phyloP scores from a whole-genome alignment of 1,139 yeast species.

The Yamadazyma atlantica region DNA sequence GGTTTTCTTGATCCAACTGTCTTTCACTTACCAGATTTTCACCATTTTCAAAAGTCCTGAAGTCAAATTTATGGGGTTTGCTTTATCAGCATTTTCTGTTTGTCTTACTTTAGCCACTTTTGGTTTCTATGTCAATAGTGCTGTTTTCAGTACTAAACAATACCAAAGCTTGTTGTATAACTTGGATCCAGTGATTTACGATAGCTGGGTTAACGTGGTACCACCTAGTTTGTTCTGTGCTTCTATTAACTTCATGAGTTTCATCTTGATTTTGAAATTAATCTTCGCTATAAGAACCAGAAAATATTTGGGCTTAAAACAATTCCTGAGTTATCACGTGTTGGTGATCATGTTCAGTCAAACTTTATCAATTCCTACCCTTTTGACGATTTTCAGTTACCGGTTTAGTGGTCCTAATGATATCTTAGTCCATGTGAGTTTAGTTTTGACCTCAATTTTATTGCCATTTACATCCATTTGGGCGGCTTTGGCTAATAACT shows the following conservation, averaged over 20 bases:
- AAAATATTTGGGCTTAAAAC: slow-evolving; percentile 72
- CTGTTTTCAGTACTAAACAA: slow-evolving; percentile 16
- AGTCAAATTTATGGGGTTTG: slow-evolving; percentile 34
- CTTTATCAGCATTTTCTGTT: slow-evolving; percentile 40
- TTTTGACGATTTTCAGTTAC: slow-evolving; percentile 59
- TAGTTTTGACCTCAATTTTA: slow-evolving; percentile 51
- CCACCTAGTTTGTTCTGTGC: slow-evolving; percentile 66
- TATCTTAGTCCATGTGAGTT: slow-evolving; percentile 23
- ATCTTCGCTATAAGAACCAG: slow-evolving; percentile 68
- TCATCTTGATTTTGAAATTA: slow-evolving; percentile 61
- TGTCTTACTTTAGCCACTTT: slow-evolving; percentile 50
- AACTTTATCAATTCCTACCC: slow-evolving; percentile 75
- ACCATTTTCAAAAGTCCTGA: slow-evolving; percentile 64
- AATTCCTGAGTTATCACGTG: slow-evolving; percentile 80
- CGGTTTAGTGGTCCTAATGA: slow-evolving; percentile 15
- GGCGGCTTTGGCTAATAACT: slow-evolving; percentile 66
- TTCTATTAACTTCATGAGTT: slow-evolving; percentile 62
- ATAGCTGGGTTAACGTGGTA: slow-evolving; percentile 40
- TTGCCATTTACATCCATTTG: slow-evolving; percentile 85
- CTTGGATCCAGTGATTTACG: slow-evolving; percentile 9
- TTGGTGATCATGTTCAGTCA: slow-evolving; percentile 80
- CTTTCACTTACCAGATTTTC: slow-evolving; percentile 69
- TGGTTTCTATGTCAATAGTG: slow-evolving; percentile 50
- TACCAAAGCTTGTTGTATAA: slow-evolving; percentile 16
- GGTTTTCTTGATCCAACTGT: slow-evolving; percentile 57